Conservation (phyloP, 768 basidiomycete species). For the Chalciporus chontae region DNA sequence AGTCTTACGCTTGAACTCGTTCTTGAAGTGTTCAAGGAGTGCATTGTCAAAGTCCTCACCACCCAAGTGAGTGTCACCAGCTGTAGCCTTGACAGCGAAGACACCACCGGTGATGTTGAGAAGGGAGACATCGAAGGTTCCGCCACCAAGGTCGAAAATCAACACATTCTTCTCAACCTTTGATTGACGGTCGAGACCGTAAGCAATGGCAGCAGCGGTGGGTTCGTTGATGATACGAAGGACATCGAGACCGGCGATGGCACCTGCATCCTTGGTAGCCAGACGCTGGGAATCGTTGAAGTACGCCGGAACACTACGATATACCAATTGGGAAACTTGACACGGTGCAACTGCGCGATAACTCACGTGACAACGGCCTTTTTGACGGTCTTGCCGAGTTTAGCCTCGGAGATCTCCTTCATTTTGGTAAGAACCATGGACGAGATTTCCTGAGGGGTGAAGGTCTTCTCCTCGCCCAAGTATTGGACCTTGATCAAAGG, state of each 20-base stretch:
- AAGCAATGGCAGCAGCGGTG: conserved; percentile 98
- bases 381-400: conserved; percentile 96
- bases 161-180: conserved; percentile 96
- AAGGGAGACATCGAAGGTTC: conserved; percentile 99
- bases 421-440: conserved; percentile 99
- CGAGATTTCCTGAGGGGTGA: conserved; percentile 99
- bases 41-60: conserved; percentile 99
- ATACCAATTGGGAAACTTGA: conserved; percentile 4
- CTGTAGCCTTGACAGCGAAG: conserved; percentile 98
- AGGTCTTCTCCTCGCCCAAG: conserved; percentile 91
- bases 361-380: conserved; percentile 98
- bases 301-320: conserved; percentile 86
- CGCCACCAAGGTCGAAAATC: conserved; percentile 99
- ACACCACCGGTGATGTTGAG: conserved; percentile 97
- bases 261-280: conserved; percentile 98
- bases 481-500: conserved; percentile 97
- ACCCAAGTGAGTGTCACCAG: conserved; percentile 98
- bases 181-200: conserved; percentile 94
- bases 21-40: conserved; percentile 98
- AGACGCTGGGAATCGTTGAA: conserved; percentile 99
- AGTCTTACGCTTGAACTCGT: conserved; percentile 97
- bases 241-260: conserved; percentile 96
- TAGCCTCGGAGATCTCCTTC: conserved; percentile 99
- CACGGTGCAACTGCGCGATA: conserved; percentile 1
- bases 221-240: conserved; percentile 99